Base-by-base conservation (phyloP, 768 basidiomycete genomes). In the Epithele typhae region DNA sequence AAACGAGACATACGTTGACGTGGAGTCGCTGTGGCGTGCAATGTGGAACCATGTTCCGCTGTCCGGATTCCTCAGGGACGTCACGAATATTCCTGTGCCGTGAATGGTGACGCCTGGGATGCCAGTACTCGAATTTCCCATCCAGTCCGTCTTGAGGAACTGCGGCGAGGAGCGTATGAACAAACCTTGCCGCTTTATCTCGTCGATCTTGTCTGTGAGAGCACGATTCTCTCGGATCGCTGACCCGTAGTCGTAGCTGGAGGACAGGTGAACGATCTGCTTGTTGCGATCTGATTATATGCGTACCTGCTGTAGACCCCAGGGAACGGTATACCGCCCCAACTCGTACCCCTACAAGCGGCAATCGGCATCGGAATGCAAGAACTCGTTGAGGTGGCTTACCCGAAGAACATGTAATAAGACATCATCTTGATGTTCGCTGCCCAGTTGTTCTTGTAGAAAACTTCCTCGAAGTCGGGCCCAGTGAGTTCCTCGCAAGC, bases 381-480 rank as follows among this genome's bases (percentile, higher is more conserved):
- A 15, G 17, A 24, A 3, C 33, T 36, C 30, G 33, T n/a, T 17
- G 12, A 25, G 7, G 25, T 12, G 5, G 44, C 49, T 22, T 60
- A 84, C 84, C 84, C 88, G 55, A 81, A 89, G 44, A 89, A 54
- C 91, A 92, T 92, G 64, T 92, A 92, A 51, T 86, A 87, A 56
- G 78, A 89, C 48, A 91, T 79, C 37, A 92, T 57, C 58, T 91
- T 92, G 1, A 80, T 85, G 63, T 91, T 92, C 40, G 77, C 75
- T 9, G 89, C 87, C 84, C 84, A 89, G 37, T 88, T 71, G 43
- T 85, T 70, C 47, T 79, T 73, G 55, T 92, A 80, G 64, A 90
- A 92, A 5, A 92, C 91, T 34, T 80, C 83, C 64, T 82, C 74
- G 64, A 89, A 91, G 56, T 83, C 72, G 1, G 83, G 68, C 3